These are phyloP conservation scores for Euphorbia corollata DNA, from an alignment of 441 rosid species.

Conservation along the genomic window DNA sequence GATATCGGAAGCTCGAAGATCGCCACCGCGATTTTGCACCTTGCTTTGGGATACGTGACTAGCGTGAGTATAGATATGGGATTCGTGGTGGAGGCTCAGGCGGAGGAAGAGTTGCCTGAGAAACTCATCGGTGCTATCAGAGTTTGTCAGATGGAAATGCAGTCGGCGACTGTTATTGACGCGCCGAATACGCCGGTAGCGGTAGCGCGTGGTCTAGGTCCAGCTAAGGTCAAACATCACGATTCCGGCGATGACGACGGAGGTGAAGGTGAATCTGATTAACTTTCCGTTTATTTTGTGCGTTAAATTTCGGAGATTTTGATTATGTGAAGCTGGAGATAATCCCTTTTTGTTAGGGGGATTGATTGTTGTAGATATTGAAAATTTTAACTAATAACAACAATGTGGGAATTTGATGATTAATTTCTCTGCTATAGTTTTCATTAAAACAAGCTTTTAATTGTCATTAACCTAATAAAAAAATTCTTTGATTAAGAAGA, in stretches of 20 bases:
- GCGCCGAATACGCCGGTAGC: constrained; percentile 16
- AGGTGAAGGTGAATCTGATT: constrained; percentile 15
- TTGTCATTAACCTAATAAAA: too few relatives aligned
- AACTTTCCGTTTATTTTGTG: not conserved
- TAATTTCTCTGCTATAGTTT: too few relatives aligned
- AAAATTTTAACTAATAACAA: not conserved
- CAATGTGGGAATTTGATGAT: too few relatives aligned
- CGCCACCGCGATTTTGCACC: constrained; percentile 40
- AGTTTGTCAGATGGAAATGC: constrained; percentile 67
- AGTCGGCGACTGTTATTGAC: constrained; percentile 50
- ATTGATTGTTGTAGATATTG: constrained; percentile 25
- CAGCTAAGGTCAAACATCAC: constrained; percentile 60
- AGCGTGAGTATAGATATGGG: constrained; percentile 60
- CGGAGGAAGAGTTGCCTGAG: constrained; percentile 75
- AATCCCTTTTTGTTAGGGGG: constrained; percentile 6
- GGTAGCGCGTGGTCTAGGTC: constrained; percentile 34
- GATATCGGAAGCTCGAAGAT: constrained; percentile 59
- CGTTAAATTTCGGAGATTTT: not conserved
- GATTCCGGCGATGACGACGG: constrained; percentile 34
- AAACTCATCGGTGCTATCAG: constrained; percentile 64
- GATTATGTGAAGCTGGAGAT: not conserved
- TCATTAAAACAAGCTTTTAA: too few relatives aligned
- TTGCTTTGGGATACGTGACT: constrained; percentile 45
- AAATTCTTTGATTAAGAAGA: too few relatives aligned
- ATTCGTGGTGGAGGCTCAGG: constrained; percentile 58